Conservation (phyloP, 371 early-diverging fungal species). For the Mucor lusitanicus region DNA sequence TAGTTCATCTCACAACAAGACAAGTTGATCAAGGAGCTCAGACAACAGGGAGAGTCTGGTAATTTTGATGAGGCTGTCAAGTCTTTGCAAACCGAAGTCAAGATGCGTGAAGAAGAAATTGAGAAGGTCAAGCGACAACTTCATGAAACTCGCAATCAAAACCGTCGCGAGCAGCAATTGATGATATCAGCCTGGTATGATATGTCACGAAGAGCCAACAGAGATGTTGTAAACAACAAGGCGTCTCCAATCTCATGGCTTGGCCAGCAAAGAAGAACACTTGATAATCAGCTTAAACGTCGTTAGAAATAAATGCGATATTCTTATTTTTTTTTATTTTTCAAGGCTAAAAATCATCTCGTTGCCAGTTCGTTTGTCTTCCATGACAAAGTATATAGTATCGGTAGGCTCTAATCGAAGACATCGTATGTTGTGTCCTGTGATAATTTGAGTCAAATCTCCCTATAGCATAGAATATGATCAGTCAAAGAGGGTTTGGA, state of each 20-base stretch:
- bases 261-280: constrained; percentile 64
- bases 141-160: constrained; percentile 58
- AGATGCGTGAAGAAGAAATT: constrained; percentile 65
- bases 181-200: constrained; percentile 82
- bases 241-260: constrained; percentile 71
- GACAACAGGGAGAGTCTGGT: constrained; percentile 16
- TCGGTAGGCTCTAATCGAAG: constrained; percentile 54
- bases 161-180: constrained; percentile 69
- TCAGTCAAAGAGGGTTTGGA: neutral
- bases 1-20: constrained; percentile 61
- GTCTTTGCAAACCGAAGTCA: constrained; percentile 67
- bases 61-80: constrained; percentile 70
- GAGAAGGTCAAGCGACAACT: constrained; percentile 66
- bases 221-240: constrained; percentile 47
- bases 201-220: constrained; percentile 52
- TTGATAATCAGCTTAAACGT: constrained; percentile 61
- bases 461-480: constrained; percentile 36
- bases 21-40: constrained; percentile 36
- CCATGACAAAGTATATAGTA: constrained; percentile 59
- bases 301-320: constrained; percentile 25
- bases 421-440: constrained; percentile 62
- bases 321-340: constrained; percentile 2
- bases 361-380: constrained; percentile 28
- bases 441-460: constrained; percentile 62
- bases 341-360: constrained; percentile 5